Percentiles rank a stretch among this genome's conserved stretches.
Conservation (phyloP, 441 rosid species). For the Populus hybrid region DNA sequence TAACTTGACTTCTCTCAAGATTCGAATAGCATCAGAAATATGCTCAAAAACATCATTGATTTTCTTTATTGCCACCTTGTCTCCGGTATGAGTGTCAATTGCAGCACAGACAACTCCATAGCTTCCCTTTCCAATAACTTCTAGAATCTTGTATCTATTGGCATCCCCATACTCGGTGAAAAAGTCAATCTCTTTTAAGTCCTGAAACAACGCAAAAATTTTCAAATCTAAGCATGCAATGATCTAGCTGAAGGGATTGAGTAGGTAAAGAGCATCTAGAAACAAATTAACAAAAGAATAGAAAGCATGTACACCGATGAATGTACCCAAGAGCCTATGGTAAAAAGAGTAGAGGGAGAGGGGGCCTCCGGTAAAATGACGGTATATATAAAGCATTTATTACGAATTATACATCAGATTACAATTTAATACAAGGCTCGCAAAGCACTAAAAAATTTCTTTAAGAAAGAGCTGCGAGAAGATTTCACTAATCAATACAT, state of each 20-base stretch:
- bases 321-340: not conserved
- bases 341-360: not conserved
- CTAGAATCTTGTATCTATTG: constrained; percentile 74
- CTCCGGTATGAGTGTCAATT: constrained; percentile 85
- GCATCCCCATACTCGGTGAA: constrained; percentile 98
- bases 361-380: not conserved
- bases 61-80: constrained; percentile 90
- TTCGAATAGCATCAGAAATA: constrained; percentile 78
- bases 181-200: constrained; percentile 69
- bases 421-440: not conserved
- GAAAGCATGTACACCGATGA: not conserved
- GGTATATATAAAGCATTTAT: not conserved
- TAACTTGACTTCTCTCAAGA: constrained; percentile 88
- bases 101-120: constrained; percentile 99
- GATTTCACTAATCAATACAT: not conserved
- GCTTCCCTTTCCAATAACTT: constrained; percentile 97
- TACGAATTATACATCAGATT: not conserved
- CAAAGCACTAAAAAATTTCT: not conserved
- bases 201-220: constrained; percentile 41
- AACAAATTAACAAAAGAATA: not conserved
- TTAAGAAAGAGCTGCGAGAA: not conserved
- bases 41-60: constrained; percentile 89
- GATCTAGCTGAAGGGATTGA: not conserved
- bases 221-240: not conserved
- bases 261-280: not conserved